These are phyloP conservation scores for Spencermartinsiella ligniputridi DNA, from an alignment of 1,139 yeast genomes.

Conservation along the genomic window DNA sequence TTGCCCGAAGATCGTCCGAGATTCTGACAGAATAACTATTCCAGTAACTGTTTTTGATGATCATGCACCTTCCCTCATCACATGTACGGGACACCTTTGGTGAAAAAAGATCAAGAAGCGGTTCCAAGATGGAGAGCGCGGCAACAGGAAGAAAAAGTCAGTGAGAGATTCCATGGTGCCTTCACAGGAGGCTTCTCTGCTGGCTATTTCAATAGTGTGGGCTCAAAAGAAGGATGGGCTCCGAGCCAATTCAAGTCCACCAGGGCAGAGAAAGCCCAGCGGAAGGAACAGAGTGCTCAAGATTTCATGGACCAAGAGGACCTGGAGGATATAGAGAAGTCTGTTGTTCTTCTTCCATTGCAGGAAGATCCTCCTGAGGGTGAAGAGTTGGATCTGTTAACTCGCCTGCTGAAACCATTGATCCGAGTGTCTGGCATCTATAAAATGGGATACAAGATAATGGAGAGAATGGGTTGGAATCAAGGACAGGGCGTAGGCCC, in stretches of 20 bases:
- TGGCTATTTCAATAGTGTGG: constrained; percentile 34
- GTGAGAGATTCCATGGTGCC: constrained; percentile 32
- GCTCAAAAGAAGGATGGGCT: constrained; percentile 35
- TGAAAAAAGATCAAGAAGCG: constrained; percentile 3
- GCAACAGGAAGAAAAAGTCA: constrained; percentile 14
- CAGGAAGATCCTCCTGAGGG: constrained; percentile 3
- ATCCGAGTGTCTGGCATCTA: background rate
- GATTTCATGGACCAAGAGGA: constrained; percentile 36
- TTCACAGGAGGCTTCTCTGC: constrained; percentile 36
- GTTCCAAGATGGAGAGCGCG: constrained; percentile 14
- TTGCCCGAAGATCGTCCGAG: too few relatives aligned
- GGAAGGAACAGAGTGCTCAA: constrained; percentile 18
- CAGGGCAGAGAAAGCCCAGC: constrained; percentile 19
- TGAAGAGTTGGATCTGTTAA: background rate
- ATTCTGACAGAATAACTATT: too few relatives aligned
- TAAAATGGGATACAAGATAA: constrained; percentile 17
- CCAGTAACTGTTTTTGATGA: too few relatives aligned
- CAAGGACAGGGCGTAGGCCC: constrained; percentile 29
- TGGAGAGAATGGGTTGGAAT: constrained; percentile 28
- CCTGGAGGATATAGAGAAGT: constrained; percentile 24
- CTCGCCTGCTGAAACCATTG: background rate
- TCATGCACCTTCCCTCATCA: background rate
- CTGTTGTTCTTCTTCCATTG: constrained; percentile 13
- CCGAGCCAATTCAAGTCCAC: constrained; percentile 28
- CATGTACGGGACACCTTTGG: constrained; percentile 12